Conservation (phyloP, 805 yeast species). For the Candida lessepsii region DNA sequence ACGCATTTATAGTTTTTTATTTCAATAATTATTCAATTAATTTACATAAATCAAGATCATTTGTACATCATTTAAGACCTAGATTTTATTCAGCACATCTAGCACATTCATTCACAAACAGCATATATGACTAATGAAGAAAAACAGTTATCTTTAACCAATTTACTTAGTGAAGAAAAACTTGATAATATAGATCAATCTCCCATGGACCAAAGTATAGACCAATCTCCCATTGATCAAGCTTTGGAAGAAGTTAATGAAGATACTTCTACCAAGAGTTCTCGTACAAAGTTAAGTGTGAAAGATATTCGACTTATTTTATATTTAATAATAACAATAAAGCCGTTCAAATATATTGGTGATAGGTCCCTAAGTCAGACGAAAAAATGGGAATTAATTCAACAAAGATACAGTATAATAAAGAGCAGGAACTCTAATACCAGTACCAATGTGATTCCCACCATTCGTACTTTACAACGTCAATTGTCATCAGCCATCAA, state of each 20-base stretch:
- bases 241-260: conserved; percentile 1
- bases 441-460: conserved; percentile 22
- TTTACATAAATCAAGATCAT: too few relatives aligned
- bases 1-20: too few relatives aligned
- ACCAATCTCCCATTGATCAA: not conserved
- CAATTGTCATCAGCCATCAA: conserved; percentile 33
- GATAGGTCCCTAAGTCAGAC: conserved; percentile 33
- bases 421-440: conserved; percentile 11
- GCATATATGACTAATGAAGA: conserved; percentile 3
- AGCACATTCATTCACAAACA: too few relatives aligned
- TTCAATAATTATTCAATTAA: too few relatives aligned
- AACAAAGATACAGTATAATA: conserved; percentile 21
- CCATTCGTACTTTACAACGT: conserved; percentile 37
- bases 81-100: not conserved
- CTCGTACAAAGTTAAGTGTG: conserved; percentile 26
- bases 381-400: conserved; percentile 36
- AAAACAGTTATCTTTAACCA: conserved; percentile 1
- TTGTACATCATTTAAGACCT: too few relatives aligned
- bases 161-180: conserved; percentile 1
- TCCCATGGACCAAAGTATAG: not conserved
- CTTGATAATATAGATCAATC: not conserved
- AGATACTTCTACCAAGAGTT: not conserved
- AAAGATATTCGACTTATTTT: conserved; percentile 30
- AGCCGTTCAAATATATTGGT: conserved; percentile 39
- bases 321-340: conserved; percentile 28